phyloP scores from a whole-genome alignment of 2,329 filamentous ascomycete genomes.

The Cadophora malorum region DNA sequence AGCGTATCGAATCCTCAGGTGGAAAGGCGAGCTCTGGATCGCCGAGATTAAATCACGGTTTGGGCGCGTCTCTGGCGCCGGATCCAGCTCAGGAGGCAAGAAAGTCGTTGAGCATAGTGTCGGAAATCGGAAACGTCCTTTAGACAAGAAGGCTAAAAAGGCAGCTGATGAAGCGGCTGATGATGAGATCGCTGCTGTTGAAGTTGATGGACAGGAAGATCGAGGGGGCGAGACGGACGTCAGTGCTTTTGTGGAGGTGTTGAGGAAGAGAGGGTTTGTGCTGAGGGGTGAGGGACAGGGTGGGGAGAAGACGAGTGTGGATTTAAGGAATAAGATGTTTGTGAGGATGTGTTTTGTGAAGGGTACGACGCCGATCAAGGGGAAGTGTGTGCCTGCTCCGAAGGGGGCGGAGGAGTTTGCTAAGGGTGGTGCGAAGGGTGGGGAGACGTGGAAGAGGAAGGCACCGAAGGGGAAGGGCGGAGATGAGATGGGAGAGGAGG shows the following conservation, averaged over 20 bases:
- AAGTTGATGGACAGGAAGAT: constrained; percentile 72
- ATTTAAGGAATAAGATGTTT: constrained; percentile 97
- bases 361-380: constrained; percentile 73
- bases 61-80: constrained; percentile 60
- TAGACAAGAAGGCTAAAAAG: constrained; percentile 50
- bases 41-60: constrained; percentile 97
- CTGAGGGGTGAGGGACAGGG: constrained; percentile 64
- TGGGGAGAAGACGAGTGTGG: constrained; percentile 63
- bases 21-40: constrained; percentile 96
- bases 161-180: constrained; percentile 54
- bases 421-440: constrained; percentile 48
- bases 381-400: constrained; percentile 67
- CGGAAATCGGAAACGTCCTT: constrained; percentile 62
- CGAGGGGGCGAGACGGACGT: constrained; percentile 81
- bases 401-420: constrained; percentile 47
- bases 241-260: constrained; percentile 82
- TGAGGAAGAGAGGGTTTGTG: constrained; percentile 83
- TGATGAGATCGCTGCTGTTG: constrained; percentile 67
- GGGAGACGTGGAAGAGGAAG: constrained; percentile 70
- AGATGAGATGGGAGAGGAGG: constrained; percentile 69
- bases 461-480: constrained; percentile 81
- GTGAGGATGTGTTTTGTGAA: constrained; percentile 97
- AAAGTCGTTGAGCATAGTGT: constrained; percentile 72
- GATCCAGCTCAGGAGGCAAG: constrained; percentile 45
- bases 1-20: constrained; percentile 87